These are phyloP conservation scores for Xylariales sp. DNA, from an alignment of 2,329 filamentous ascomycete species.

Conservation along the genomic window DNA sequence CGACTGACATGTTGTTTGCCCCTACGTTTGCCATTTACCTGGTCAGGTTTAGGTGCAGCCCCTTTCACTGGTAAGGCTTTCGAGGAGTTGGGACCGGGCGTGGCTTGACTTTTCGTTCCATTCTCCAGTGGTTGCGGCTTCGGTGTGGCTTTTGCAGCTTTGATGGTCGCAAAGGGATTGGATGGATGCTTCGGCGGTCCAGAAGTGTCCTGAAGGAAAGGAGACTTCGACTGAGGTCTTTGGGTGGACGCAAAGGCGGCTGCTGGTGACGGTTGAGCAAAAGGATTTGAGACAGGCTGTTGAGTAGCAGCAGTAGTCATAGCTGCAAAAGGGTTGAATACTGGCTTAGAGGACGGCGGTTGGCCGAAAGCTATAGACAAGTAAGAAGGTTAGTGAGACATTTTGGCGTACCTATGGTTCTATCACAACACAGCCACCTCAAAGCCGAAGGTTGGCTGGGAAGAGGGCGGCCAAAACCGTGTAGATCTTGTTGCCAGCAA, in stretches of 20 bases:
- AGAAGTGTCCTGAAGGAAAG: not conserved
- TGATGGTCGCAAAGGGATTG: too few relatives aligned
- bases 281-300: too few relatives aligned
- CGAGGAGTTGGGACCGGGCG: too few relatives aligned
- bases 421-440: not conserved
- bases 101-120: too few relatives aligned
- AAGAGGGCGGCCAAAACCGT: not conserved
- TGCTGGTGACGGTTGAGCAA: too few relatives aligned
- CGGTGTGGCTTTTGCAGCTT: too few relatives aligned
- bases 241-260: not conserved
- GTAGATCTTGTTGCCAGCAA: too few relatives aligned
- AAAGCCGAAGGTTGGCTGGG: not conserved
- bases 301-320: not conserved
- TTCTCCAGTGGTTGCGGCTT: too few relatives aligned
- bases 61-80: too few relatives aligned
- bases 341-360: constrained; percentile 1
- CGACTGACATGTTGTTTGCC: not conserved
- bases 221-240: not conserved
- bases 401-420: constrained; percentile 1
- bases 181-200: too few relatives aligned
- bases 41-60: too few relatives aligned
- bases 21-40: not conserved
- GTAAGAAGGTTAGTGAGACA: constrained; percentile 7
- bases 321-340: constrained; percentile 9
- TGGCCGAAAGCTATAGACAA: constrained; percentile 10